phyloP scores from a whole-genome alignment of 352 stramenopile species.

The Phytophthora brassicae region DNA sequence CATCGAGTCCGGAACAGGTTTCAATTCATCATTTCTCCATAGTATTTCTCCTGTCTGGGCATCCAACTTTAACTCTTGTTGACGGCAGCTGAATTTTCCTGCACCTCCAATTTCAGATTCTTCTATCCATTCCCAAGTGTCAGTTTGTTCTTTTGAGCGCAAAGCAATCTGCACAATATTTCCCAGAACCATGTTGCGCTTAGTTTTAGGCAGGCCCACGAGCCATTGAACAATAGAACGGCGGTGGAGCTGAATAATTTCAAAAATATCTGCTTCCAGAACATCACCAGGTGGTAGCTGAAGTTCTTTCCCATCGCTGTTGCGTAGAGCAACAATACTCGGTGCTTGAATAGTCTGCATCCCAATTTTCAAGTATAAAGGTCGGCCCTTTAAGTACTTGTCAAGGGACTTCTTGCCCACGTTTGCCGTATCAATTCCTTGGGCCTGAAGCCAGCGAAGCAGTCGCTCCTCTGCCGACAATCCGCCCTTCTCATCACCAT shows the following conservation, averaged over 20 bases:
- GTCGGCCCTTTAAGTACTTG: slow-evolving; percentile 85
- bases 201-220: slow-evolving; percentile 25
- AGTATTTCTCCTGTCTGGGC: slow-evolving; percentile 88
- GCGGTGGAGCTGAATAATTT: slow-evolving; percentile 82
- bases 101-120: slow-evolving; percentile 47
- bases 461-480: slow-evolving; percentile 76
- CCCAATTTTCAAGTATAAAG: slow-evolving; percentile 86
- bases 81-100: slow-evolving; percentile 69
- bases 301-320: slow-evolving; percentile 55
- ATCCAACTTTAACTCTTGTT: slow-evolving; percentile 86
- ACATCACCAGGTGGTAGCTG: slow-evolving; percentile 81
- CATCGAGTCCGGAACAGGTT: slow-evolving; percentile 91
- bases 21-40: slow-evolving; percentile 90
- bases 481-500: slow-evolving; percentile 38
- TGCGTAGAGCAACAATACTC: slow-evolving; percentile 70
- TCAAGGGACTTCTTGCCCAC: slow-evolving; percentile 77
- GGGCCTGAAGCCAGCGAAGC: slow-evolving; percentile 87
- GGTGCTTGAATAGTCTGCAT: slow-evolving; percentile 88
- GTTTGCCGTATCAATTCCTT: slow-evolving; percentile 89
- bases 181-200: slow-evolving; percentile 50
- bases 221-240: slow-evolving; percentile 77
- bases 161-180: slow-evolving; percentile 77
- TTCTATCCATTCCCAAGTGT: slow-evolving; percentile 69
- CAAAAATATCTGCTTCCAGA: slow-evolving; percentile 86
- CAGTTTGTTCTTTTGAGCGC: slow-evolving; percentile 55